Percentiles rank a stretch among this genome's conserved stretches.
Conservation (phyloP, 1,284 basidiomycete species). For the Thelephora terrestris region DNA sequence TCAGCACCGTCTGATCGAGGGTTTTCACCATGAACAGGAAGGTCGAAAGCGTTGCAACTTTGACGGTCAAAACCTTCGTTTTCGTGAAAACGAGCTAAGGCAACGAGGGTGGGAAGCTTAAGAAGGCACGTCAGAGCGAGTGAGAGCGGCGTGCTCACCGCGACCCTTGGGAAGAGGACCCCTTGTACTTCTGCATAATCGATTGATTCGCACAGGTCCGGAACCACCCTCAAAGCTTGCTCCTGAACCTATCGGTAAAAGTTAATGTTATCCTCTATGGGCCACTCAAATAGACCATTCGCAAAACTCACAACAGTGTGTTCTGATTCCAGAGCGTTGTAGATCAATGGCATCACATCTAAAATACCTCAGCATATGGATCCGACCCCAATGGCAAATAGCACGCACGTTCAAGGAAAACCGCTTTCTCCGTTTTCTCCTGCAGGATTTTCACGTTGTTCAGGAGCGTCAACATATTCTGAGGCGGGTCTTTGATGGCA, state of each 20-base stretch:
- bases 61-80: slow-evolving; percentile 78
- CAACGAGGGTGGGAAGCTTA: background rate
- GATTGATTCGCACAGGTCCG: slow-evolving; percentile 84
- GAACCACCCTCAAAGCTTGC: slow-evolving; percentile 77
- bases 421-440: slow-evolving; percentile 77
- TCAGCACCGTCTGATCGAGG: slow-evolving; percentile 57
- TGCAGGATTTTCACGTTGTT: slow-evolving; percentile 87
- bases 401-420: slow-evolving; percentile 80
- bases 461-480: slow-evolving; percentile 89
- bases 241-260: slow-evolving; percentile 68
- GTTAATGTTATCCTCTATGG: slow-evolving; percentile 9
- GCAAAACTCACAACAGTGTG: slow-evolving; percentile 55
- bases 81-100: slow-evolving; percentile 79
- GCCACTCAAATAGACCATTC: background rate
- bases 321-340: slow-evolving; percentile 91
- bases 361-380: background rate
- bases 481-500: slow-evolving; percentile 87
- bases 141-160: slow-evolving; percentile 40
- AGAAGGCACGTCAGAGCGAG: background rate
- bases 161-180: slow-evolving; percentile 79
- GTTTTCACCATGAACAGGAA: slow-evolving; percentile 42
- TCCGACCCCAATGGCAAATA: slow-evolving; percentile 2
- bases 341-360: slow-evolving; percentile 93
- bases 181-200: slow-evolving; percentile 89
- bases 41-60: slow-evolving; percentile 82